Evolutionary conservation across 176 grass and related monocot genomes (phyloP).

Genomic region (Juncus inflexus): DNA sequence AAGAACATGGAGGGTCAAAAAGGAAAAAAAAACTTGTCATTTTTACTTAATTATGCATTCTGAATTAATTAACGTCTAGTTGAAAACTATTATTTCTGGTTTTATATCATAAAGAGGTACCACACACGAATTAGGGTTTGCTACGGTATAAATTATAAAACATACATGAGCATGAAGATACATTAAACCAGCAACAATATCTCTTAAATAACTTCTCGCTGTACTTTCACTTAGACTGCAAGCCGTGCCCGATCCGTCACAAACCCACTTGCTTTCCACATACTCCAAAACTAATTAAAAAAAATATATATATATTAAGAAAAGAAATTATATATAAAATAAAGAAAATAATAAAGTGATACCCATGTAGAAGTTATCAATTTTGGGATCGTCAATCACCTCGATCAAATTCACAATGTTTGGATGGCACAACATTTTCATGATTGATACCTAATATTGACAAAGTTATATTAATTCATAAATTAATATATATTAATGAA

Average conservation of each 20-base stretch:
- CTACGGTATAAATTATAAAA: not conserved
- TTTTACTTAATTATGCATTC: no score
- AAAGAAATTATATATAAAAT: conserved; percentile 11
- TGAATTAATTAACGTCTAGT: no score
- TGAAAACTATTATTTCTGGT: no score
- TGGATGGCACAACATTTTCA: conserved; percentile 92
- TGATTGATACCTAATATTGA: conserved; percentile 70
- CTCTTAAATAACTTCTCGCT: conserved; percentile 63
- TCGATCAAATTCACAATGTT: conserved; percentile 97
- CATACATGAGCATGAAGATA: conserved; percentile 96
- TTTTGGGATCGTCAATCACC: conserved; percentile 77
- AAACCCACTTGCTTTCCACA: conserved; percentile 67
- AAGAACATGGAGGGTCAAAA: no score
- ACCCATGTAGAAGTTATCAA: conserved; percentile 92
- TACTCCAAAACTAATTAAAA: conserved; percentile 64
- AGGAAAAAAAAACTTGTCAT: no score
- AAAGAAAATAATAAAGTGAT: conserved; percentile 24
- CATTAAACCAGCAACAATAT: conserved; percentile 72
- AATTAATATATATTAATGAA: not conserved
- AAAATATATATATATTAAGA: not conserved
- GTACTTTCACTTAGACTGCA: conserved; percentile 57
- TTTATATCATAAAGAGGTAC: no score
- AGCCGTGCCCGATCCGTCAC: conserved; percentile 36
- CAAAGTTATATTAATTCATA: conserved; percentile 1
- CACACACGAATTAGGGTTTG: no score